Percentiles rank a stretch among this genome's conserved stretches.
Conservation (phyloP, 2,329 filamentous ascomycete genomes). For the Graphilbum sp. region DNA sequence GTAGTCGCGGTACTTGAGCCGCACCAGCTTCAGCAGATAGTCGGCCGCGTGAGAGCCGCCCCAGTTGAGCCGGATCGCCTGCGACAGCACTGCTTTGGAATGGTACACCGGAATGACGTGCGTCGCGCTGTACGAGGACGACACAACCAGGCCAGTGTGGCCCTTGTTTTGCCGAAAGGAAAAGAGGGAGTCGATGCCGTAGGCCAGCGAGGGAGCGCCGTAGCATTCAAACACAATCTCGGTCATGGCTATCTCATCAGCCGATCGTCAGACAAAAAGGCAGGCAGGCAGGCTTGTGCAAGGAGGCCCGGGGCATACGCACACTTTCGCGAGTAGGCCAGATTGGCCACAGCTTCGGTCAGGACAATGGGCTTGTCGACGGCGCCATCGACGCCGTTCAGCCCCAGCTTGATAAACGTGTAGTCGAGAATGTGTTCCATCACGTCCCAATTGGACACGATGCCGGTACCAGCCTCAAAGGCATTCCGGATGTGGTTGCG, state of each 20-base stretch:
- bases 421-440: conserved; percentile 94
- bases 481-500: conserved; percentile 78
- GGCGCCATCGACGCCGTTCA: conserved; percentile 57
- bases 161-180: conserved; percentile 89
- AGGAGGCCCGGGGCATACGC: too few relatives aligned
- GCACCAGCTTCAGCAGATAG: conserved; percentile 77
- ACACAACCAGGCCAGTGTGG: conserved; percentile 72
- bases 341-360: conserved; percentile 87
- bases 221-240: conserved; percentile 97
- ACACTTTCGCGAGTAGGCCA: conserved; percentile 81
- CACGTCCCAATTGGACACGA: conserved; percentile 95
- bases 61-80: conserved; percentile 87
- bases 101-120: conserved; percentile 90
- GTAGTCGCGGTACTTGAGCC: conserved; percentile 63
- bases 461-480: conserved; percentile 78
- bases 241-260: conserved; percentile 56
- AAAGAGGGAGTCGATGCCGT: conserved; percentile 93
- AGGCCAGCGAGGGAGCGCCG: conserved; percentile 72
- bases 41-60: conserved; percentile 81
- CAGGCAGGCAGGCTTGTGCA: too few relatives aligned
- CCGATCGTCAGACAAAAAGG: background rate
- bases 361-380: conserved; percentile 83
- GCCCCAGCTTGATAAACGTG: conserved; percentile 80
- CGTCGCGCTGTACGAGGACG: conserved; percentile 83
- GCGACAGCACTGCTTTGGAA: conserved; percentile 65